Conservation (phyloP, 2,329 filamentous ascomycete genomes). For the Ophiocordyceps camponoti-saundersi region DNA sequence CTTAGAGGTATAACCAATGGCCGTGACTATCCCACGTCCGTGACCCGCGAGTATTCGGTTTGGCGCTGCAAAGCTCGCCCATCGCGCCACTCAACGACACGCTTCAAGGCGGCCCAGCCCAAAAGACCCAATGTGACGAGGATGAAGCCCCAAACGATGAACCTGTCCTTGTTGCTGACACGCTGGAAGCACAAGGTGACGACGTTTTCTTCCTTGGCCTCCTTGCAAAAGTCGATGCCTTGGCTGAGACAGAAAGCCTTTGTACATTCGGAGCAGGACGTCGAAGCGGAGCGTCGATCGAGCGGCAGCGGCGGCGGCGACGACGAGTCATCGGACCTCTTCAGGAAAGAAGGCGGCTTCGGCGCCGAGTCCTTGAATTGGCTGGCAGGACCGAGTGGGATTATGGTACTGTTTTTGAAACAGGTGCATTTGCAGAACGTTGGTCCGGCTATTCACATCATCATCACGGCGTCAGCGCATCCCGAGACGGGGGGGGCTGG, state of each 20-base stretch:
- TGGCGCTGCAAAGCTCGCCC: conserved; percentile 12
- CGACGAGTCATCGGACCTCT: conserved; percentile 4
- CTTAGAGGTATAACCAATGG: no score
- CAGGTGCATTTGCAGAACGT: conserved; percentile 57
- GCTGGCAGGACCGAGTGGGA: conserved; percentile 32
- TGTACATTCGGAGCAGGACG: conserved; percentile 44
- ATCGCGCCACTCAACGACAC: conserved; percentile 24
- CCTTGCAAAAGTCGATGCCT: conserved; percentile 44
- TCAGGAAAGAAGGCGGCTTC: conserved; percentile 5
- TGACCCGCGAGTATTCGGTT: conserved; percentile 8
- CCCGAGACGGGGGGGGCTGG: background rate
- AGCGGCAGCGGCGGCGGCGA: background rate
- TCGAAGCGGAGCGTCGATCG: conserved; percentile 19
- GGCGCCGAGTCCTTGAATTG: conserved; percentile 14
- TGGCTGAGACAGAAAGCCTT: conserved; percentile 45
- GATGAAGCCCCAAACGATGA: conserved; percentile 50
- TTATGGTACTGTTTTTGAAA: conserved; percentile 53
- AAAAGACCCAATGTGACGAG: conserved; percentile 39
- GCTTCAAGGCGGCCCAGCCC: conserved; percentile 39
- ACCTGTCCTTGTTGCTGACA: conserved; percentile 48
- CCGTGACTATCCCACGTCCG: background rate
- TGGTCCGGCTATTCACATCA: conserved; percentile 29
- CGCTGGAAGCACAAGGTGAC: conserved; percentile 48
- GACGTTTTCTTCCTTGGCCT: conserved; percentile 43
- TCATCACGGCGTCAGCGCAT: background rate